phyloP scores from a whole-genome alignment of 2,329 filamentous ascomycete species.

The Sclerotinia nivalis region DNA sequence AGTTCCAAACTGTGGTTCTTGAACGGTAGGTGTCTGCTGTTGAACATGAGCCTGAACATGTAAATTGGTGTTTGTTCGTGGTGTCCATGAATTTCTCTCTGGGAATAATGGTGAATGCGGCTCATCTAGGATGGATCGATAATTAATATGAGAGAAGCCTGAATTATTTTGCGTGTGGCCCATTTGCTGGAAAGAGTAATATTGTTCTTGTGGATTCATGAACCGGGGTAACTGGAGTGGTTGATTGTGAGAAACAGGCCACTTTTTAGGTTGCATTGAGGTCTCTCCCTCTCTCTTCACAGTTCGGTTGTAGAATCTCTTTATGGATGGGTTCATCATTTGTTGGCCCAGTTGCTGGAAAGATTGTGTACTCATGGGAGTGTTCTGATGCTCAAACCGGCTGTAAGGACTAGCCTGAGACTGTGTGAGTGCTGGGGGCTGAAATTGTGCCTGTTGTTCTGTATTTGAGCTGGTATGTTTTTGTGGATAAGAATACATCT shows the following conservation, averaged over 20 bases:
- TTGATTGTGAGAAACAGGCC: neutral
- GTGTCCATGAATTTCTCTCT: constrained; percentile 1
- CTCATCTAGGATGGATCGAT: neutral
- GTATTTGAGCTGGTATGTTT: no score
- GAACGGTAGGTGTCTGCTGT: no score
- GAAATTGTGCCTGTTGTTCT: no score
- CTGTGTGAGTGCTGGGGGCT: neutral
- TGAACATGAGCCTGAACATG: neutral
- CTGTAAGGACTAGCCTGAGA: no score
- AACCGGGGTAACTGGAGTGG: no score
- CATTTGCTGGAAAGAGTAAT: neutral
- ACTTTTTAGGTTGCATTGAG: neutral
- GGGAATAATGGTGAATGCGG: neutral
- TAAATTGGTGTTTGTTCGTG: neutral
- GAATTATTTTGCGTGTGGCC: neutral
- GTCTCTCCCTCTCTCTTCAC: neutral
- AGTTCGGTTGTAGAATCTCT: neutral
- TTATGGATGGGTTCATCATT: neutral
- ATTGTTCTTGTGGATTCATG: neutral
- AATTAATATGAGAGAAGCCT: neutral
- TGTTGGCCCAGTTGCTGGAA: neutral
- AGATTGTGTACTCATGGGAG: neutral
- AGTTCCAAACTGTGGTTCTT: neutral
- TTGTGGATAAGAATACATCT: neutral
- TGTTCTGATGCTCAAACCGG: neutral